A percentile compares a stretch with the other conserved stretches of the same genome.
phyloP scores from a whole-genome alignment of 306 rosid species.

The Delonix regia region DNA sequence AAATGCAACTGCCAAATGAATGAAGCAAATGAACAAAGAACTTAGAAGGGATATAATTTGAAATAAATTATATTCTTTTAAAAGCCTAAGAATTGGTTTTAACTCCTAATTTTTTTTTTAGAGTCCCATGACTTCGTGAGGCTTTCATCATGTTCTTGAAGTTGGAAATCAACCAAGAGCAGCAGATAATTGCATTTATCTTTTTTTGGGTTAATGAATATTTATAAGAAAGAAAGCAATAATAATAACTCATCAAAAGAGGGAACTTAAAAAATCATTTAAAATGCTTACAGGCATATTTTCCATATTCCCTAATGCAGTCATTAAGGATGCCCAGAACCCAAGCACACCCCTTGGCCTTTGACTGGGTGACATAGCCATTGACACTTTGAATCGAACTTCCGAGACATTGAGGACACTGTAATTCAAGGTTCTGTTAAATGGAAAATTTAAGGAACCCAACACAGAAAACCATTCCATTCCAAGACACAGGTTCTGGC shows the following conservation, averaged over 20 bases:
- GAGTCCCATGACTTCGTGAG: too few species aligned
- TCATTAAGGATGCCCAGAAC: slow-evolving; percentile 10
- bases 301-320: slow-evolving; percentile 1
- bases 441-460: background rate
- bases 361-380: slow-evolving; percentile 75
- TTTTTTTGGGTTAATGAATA: too few species aligned
- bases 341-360: slow-evolving; percentile 62
- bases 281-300: slow-evolving; percentile 7
- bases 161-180: too few species aligned
- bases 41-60: too few species aligned
- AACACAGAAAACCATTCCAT: background rate
- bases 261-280: background rate
- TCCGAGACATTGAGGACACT: slow-evolving; percentile 60
- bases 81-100: too few species aligned
- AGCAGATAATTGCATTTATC: too few species aligned
- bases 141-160: too few species aligned
- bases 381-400: slow-evolving; percentile 67
- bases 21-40: too few species aligned
- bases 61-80: too few species aligned
- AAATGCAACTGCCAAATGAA: too few species aligned
- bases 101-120: too few species aligned
- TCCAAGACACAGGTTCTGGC: background rate
- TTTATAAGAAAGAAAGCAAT: too few species aligned
- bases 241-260: background rate
- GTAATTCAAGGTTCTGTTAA: background rate